phyloP scores from a whole-genome alignment of 2,329 filamentous ascomycete species.

The Lecanicillium sp. region DNA sequence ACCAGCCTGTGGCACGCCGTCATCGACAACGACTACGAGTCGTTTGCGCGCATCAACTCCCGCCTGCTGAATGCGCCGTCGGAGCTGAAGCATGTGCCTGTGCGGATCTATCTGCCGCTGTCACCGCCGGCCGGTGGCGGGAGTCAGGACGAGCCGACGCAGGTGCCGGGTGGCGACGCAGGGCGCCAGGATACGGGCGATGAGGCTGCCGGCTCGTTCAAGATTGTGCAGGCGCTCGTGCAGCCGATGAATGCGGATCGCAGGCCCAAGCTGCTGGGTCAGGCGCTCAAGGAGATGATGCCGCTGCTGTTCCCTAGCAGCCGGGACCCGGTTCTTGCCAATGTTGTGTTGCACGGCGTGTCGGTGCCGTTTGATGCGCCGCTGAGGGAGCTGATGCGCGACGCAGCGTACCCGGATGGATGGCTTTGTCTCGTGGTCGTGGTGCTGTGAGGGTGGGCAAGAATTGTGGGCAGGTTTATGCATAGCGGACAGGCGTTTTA shows the following conservation, averaged over 20 bases:
- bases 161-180: conserved; percentile 21
- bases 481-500: no score
- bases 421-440: conserved; percentile 80
- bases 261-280: conserved; percentile 55
- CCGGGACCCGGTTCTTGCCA: conserved; percentile 74
- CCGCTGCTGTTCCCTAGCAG: conserved; percentile 82
- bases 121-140: conserved; percentile 39
- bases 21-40: conserved; percentile 63
- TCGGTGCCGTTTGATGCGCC: conserved; percentile 72
- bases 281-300: conserved; percentile 65
- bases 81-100: conserved; percentile 72
- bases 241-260: conserved; percentile 34
- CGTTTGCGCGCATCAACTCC: conserved; percentile 67
- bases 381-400: conserved; percentile 74
- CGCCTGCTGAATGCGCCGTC: conserved; percentile 70
- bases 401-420: conserved; percentile 83
- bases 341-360: conserved; percentile 78
- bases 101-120: conserved; percentile 77
- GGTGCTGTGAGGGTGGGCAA: conserved; percentile 43
- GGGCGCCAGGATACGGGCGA: conserved; percentile 5
- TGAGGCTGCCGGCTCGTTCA: conserved; percentile 46
- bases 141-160: conserved; percentile 9
- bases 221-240: conserved; percentile 69
- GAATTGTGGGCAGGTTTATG: not conserved
- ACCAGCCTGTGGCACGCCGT: conserved; percentile 77